Evolutionary conservation across 1,139 yeast species (phyloP).

Genomic region (Saccharomyces hybrid): DNA sequence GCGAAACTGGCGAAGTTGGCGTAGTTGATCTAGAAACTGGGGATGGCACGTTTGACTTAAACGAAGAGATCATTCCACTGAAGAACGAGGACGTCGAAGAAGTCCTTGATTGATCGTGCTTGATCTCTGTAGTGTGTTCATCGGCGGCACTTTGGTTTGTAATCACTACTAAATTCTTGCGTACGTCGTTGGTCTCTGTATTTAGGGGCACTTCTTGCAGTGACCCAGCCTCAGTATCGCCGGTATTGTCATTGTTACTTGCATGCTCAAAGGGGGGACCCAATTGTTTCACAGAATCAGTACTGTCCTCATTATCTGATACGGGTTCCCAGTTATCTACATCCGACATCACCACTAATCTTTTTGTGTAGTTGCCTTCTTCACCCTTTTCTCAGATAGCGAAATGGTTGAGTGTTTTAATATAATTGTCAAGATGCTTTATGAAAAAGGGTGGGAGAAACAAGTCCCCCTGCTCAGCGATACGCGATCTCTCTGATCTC

Average conservation of each 20-base stretch:
- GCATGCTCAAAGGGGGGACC: background rate
- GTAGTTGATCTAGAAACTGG: background rate
- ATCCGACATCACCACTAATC: background rate
- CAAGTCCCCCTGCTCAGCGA: background rate
- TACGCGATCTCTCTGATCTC: background rate
- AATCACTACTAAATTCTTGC: slow-evolving; percentile 1
- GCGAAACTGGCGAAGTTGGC: slow-evolving; percentile 9
- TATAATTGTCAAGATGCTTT: background rate
- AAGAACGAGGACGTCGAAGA: slow-evolving; percentile 9
- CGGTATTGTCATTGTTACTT: background rate
- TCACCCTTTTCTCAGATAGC: background rate
- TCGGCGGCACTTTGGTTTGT: background rate
- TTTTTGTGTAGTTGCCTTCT: background rate
- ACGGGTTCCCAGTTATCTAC: slow-evolving; percentile 21
- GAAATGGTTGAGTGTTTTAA: background rate
- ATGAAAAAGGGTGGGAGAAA: background rate
- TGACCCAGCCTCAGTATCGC: background rate
- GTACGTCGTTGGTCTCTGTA: background rate
- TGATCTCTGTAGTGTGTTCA: background rate
- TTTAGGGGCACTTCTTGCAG: background rate
- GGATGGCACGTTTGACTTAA: slow-evolving; percentile 5
- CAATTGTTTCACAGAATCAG: slow-evolving; percentile 5
- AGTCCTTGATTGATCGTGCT: background rate
- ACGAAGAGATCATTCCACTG: slow-evolving; percentile 15
- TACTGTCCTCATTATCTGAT: slow-evolving; percentile 8